A percentile compares a stretch with the other conserved stretches of the same genome.
Conservation (phyloP, 345 rosid genomes). For the Crucihimalaya himalaica region DNA sequence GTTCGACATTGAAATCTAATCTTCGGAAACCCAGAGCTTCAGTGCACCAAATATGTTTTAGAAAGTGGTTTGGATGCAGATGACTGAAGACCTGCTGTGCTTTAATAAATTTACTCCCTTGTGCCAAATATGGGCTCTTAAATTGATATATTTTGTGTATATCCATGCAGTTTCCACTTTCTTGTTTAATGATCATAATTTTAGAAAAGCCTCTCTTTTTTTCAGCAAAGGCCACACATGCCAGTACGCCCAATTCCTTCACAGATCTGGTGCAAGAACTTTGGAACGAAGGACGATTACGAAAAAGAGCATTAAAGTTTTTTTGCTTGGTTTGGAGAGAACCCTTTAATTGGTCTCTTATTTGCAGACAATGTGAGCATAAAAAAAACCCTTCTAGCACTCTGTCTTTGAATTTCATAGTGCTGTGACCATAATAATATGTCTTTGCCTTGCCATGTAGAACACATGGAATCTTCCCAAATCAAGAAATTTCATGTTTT, state of each 20-base stretch:
- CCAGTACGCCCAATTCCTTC: slow-evolving; percentile 98
- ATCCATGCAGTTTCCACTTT: slow-evolving; percentile 9
- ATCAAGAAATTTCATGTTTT: slow-evolving; percentile 8
- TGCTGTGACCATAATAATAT: slow-evolving; percentile 26
- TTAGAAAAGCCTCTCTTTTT: background rate
- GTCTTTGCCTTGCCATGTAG: slow-evolving; percentile 34
- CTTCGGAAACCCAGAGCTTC: slow-evolving; percentile 5
- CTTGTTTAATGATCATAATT: slow-evolving; percentile 15
- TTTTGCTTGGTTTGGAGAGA: slow-evolving; percentile 22
- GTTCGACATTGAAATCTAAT: background rate
- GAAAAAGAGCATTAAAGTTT: slow-evolving; percentile 40
- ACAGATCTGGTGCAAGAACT: slow-evolving; percentile 99
- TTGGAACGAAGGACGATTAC: slow-evolving; percentile 75
- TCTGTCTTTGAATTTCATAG: slow-evolving; percentile 12
- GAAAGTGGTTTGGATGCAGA: slow-evolving; percentile 16
- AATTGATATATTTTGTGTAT: background rate
- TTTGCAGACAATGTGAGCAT: slow-evolving; percentile 37
- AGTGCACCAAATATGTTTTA: background rate
- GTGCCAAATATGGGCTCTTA: background rate
- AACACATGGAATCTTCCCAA: slow-evolving; percentile 29
- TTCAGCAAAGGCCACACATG: slow-evolving; percentile 94
- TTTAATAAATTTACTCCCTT: background rate
- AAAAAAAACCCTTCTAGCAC: slow-evolving; percentile 17
- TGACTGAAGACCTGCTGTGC: background rate
- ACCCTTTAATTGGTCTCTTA: slow-evolving; percentile 10